Base-by-base conservation (phyloP, 139 green algal genomes). In the Raphidocelis subcapitata region DNA sequence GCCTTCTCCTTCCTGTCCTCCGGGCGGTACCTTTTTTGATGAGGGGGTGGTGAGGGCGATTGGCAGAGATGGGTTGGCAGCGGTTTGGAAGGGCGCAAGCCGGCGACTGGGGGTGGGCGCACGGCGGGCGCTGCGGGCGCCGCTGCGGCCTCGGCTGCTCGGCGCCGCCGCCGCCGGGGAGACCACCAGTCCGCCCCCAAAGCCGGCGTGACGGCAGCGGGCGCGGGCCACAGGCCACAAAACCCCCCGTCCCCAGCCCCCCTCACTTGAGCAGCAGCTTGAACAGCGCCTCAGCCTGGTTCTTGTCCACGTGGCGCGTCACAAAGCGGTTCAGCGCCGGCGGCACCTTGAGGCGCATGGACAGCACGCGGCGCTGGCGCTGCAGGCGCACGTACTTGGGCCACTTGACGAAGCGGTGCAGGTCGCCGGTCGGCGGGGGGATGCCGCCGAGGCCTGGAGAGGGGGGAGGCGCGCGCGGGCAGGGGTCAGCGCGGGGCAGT, bases 361-460 rank as follows among this genome's bases (percentile, higher is more conserved):
- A 88, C 31, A 99, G 87, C 71, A 99, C 89, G 69, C 95, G 87
- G 77, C 92, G 89, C 82, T 98, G 93, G n/a, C 96, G 79, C 90
- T 99, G 96, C 68, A 99, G 88, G 74, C 95, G 94, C 69, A 99
- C 94, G 78, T 99, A 99, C 84, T 97, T 97, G 74, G 96, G 96
- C 96, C 96, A 99, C 87, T 97, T 97, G 10, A 99, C 96, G 76
- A 97, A 99, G 63, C 96, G 88, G 89, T 94, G 92, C 76, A 99
- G 79, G 79, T 98, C 93, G 44, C 82, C 84, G 84, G 97, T 98
- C 44, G 92, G 89, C 44, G 88, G 82, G n/a, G 95, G 89, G 3
- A 83, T 80, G 29, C 86, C 85, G 59, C 94, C 96, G 77, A 98
- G 92, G 47, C 93, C 92, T 95, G 81, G 21, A 31, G 14, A 51